Evolutionary conservation across 2,329 filamentous ascomycete species (phyloP), one percentile per base, ranked within the genome.

Genomic region (Myrmaecium sp.): DNA sequence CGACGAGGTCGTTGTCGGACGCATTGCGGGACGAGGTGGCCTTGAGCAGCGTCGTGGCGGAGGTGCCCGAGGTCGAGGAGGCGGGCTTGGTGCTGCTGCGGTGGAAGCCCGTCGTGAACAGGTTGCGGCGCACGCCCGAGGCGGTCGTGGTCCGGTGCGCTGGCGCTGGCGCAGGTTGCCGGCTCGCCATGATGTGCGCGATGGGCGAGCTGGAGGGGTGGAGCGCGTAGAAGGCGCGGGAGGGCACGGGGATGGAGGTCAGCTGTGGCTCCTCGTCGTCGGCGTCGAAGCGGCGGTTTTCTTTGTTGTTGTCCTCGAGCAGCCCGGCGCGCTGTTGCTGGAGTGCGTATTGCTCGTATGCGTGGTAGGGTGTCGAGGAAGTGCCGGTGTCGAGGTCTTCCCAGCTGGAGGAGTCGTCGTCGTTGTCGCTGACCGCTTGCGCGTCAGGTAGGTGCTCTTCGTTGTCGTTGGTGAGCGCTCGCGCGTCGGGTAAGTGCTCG

Each of bases 1-100:
- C 56, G 14, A 66, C 58, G 14, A 66, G 59, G 23, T 66, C 62
- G 31, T 44, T 47, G 23, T 49, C 49, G 26, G 57, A 9, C 14
- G 34, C 23, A 11, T 37, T 40, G 28, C 21, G 13, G 33, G 36
- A 6, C 36, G 22, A 5, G 34, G 11, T 11, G 36, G 21, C 21
- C 11, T 14, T 26, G 16, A 17, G 21, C 21, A 21, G 22, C 23
- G 29, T 33, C 16, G 32, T 26, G 21, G 31, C 25, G 22, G 31
- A 33, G 11, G 31, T 32, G 6, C 31, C 35, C 9, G 31, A 31
- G 7, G 30, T 31, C 5, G 33, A 32, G 10, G 30, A 31, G 12
- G 23, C 31, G 15, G 36, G 33, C 10, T 38, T 33, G 26, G 42
- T 41, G 14, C 41, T 39, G 21, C 41, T 38, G 7, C 44, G 39